Percentiles rank a stretch among this genome's conserved stretches.
Evolutionary conservation across 169 alveolate genomes (phyloP).

Genomic region (Plasmodium gaboni): DNA sequence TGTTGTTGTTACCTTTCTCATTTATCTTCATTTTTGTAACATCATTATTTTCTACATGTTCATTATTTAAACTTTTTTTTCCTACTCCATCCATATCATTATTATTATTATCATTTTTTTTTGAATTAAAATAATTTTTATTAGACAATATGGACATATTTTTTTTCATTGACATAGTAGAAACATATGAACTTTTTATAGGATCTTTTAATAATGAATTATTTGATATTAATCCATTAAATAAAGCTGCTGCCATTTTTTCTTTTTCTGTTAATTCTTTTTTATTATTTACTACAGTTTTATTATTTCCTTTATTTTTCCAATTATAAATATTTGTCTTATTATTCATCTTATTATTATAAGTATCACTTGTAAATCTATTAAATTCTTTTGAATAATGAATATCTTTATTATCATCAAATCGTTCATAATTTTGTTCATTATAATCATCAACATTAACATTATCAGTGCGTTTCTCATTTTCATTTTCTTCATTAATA

Average conservation of each 20-base stretch:
- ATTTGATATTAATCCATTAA: slow-evolving; percentile 69
- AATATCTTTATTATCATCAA: slow-evolving; percentile 16
- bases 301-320: not conserved
- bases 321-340: slow-evolving; percentile 2
- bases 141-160: slow-evolving; percentile 22
- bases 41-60: not conserved
- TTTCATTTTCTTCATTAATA: slow-evolving; percentile 16
- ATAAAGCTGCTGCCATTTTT: slow-evolving; percentile 78
- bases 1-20: too few species aligned
- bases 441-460: not conserved
- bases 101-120: not conserved
- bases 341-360: slow-evolving; percentile 9
- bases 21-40: not conserved
- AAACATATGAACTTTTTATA: slow-evolving; percentile 30
- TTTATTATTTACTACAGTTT: not conserved
- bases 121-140: slow-evolving; percentile 36
- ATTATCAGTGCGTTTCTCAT: slow-evolving; percentile 50
- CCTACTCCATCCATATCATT: slow-evolving; percentile 8
- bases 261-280: slow-evolving; percentile 65
- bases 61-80: not conserved
- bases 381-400: slow-evolving; percentile 14
- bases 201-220: slow-evolving; percentile 26
- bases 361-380: not conserved
- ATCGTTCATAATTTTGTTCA: slow-evolving; percentile 52
- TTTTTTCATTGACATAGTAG: slow-evolving; percentile 37